Evolutionary conservation across 148 eudicot genomes (phyloP), one percentile per base, ranked within the genome.

Genomic region (Persicaria maculosa): DNA sequence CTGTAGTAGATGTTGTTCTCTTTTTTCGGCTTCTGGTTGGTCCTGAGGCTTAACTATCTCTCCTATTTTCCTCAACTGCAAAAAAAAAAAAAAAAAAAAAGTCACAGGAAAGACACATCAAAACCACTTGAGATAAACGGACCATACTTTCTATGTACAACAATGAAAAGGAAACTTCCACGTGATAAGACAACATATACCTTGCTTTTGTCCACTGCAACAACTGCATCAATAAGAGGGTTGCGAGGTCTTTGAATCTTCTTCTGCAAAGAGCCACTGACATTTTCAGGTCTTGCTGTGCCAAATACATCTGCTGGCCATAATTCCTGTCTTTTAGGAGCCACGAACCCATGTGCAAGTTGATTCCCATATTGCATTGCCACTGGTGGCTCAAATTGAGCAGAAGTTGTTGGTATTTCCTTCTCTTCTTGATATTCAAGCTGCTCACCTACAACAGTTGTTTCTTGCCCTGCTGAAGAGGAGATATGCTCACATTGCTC

Each of bases 201-300:
- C 93, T 89, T 92, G 93, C 91, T 94, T 86, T 94, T 94, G 80
- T 90, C 98, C 80, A 82, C 87, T 57, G 92, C 91, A 75, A 82
- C 87, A 54, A 91, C 93, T 67, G 88, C 98, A 79, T 89, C 89
- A 45, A 94, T 88, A 61, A 94, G 89, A 80, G 98, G 98, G 73
- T 87, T 94, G 50, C 93, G 88, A 47, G 95, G 97, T 75, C 97
- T 76, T 5, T 84, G 97, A 79, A 83, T 78, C 82, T 91, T 94
- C 79, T 80, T 81, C 19, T 79, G 86, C 58, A 82, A 75, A 74
- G 72, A 75, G 15, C 88, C 96, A 83, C 85, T 86, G 19, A 71
- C 54, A 68, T 67, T 77, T 59, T 73, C 87, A 68, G 82, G 88
- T 64, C 83, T 83, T 45, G 65, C 61, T 31, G 72, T 71, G 57